These are phyloP conservation scores for Cercospora berteroae DNA, from an alignment of 2,329 filamentous ascomycete species.

Conservation along the genomic window DNA sequence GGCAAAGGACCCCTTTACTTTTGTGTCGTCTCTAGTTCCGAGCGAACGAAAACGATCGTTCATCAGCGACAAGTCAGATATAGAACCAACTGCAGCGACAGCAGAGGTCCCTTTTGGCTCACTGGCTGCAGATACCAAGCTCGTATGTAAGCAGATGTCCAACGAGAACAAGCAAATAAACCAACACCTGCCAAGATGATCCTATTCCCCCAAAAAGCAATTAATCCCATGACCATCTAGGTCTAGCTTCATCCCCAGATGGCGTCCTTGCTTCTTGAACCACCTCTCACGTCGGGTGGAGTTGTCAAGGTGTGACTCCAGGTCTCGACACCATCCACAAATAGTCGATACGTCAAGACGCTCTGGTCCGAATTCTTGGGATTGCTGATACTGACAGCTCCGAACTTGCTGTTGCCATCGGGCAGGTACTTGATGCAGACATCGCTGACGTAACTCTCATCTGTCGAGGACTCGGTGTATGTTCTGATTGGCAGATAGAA, in stretches of 20 bases:
- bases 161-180: neutral
- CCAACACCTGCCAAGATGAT: neutral
- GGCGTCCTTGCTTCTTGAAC: slow-evolving; percentile 45
- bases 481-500: slow-evolving; percentile 86
- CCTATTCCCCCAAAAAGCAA: neutral
- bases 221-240: neutral
- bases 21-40: neutral
- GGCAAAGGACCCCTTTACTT: neutral
- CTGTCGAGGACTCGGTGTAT: slow-evolving; percentile 62
- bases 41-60: neutral
- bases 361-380: slow-evolving; percentile 64
- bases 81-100: neutral
- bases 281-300: slow-evolving; percentile 42
- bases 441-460: slow-evolving; percentile 68
- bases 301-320: slow-evolving; percentile 63
- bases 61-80: neutral
- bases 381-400: slow-evolving; percentile 73
- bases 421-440: slow-evolving; percentile 82
- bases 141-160: neutral
- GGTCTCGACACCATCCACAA: slow-evolving; percentile 72
- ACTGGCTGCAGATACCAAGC: neutral
- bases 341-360: slow-evolving; percentile 75
- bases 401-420: slow-evolving; percentile 85
- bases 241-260: slow-evolving; percentile 42
- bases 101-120: neutral